Base-by-base conservation (phyloP, 768 basidiomycete species). In the Kwoniella europaea region DNA sequence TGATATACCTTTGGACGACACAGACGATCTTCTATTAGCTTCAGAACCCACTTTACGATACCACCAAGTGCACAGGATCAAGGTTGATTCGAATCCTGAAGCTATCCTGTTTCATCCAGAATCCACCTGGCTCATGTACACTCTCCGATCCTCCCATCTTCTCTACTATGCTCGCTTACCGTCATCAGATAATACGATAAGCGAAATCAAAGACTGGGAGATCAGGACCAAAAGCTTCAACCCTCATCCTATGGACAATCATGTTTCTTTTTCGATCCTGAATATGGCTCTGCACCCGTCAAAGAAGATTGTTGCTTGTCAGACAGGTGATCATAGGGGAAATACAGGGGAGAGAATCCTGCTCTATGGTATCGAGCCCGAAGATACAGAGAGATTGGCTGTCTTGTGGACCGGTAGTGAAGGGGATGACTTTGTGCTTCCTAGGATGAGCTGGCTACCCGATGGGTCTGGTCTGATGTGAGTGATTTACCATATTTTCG, bases 291-390 rank as follows among this genome's bases (percentile, higher is more conserved):
- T 82, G 4, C 79, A 83, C 60, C 82, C 82, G 0, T 72, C 71
- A 3, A 79, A 81, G 3, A 71, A 67, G 63, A 65, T 83, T 22
- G 63, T 83, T 7, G 82, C 82, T 18, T 83, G 80, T 67, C 79
- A 80, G 65, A 82, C 81, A 13, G 82, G 82, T 0, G 82, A 83
- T 74, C 79, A 81, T 69, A 66, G 78, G n/a, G 80, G 79, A 3
- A 72, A 68, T 6, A 65, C 77, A 0, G 82, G 82, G 1, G 82
- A 82, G 56, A 66, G 82, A 62, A 76, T 83, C 12, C 56, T 83
- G 46, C 56, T 83, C 5, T 83, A 82, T 63, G 80, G 77, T 4
- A 59, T 76, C 24, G 79, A 81, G 22, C 75, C 75, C 3, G 74
- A 77, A 15, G 72, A 77, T 56, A 73, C 50, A n/a, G 62, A 66